Percentiles rank a stretch among this genome's conserved stretches.
These are phyloP conservation scores for Phaeoacremonium minimum DNA, from an alignment of 2,329 filamentous ascomycete species.

Conservation along the genomic window DNA sequence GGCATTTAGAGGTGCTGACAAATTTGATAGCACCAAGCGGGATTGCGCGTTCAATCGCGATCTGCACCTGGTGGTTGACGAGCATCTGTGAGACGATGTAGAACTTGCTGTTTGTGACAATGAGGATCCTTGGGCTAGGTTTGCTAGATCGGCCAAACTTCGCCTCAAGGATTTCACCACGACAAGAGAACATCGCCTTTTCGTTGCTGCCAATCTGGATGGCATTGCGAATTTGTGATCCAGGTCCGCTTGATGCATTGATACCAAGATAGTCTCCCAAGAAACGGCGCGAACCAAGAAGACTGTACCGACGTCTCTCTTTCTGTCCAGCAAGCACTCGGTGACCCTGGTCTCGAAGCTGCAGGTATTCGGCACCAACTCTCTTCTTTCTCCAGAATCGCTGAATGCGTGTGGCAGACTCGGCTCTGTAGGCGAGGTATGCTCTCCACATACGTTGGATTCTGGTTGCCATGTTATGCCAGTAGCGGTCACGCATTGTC, in stretches of 20 bases:
- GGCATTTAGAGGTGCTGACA: constrained; percentile 72
- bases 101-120: constrained; percentile 81
- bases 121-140: constrained; percentile 75
- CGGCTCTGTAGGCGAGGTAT: constrained; percentile 85
- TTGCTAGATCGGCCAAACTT: constrained; percentile 98
- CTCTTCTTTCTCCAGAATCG: constrained; percentile 93
- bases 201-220: constrained; percentile 71
- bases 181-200: constrained; percentile 80
- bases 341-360: constrained; percentile 85
- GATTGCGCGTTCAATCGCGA: constrained; percentile 76
- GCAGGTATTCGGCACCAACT: constrained; percentile 82
- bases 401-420: constrained; percentile 91
- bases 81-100: constrained; percentile 85
- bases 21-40: constrained; percentile 86
- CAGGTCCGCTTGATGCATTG: constrained; percentile 73
- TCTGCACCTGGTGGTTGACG: constrained; percentile 76
- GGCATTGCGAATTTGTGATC: constrained; percentile 72
- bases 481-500: constrained; percentile 96
- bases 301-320: constrained; percentile 84
- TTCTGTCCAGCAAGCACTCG: constrained; percentile 77
- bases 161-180: constrained; percentile 82
- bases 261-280: constrained; percentile 92
- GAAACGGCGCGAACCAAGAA: constrained; percentile 88
- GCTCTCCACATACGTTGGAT: constrained; percentile 98
- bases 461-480: constrained; percentile 98